Conservation (phyloP, 805 yeast genomes). For the Nakazawaea pomicola region DNA sequence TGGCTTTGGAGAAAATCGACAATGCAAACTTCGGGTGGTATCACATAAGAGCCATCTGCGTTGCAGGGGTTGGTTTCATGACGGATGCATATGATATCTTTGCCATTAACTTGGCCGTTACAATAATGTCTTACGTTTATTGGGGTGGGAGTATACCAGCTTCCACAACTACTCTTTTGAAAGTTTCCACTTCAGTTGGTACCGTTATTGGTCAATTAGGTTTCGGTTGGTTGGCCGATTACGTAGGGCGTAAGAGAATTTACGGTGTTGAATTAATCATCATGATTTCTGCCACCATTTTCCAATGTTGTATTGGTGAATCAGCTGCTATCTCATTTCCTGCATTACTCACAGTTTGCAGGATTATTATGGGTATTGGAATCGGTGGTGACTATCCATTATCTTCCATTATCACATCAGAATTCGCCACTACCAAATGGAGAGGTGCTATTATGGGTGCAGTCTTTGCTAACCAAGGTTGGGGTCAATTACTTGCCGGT, state of each 20-base stretch:
- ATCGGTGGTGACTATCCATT: slow-evolving; percentile 97
- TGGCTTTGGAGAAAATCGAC: slow-evolving; percentile 80
- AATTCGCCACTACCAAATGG: slow-evolving; percentile 91
- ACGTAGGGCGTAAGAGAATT: slow-evolving; percentile 78
- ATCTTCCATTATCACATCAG: slow-evolving; percentile 89
- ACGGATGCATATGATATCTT: slow-evolving; percentile 92
- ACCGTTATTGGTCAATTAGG: slow-evolving; percentile 88
- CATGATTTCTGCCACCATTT: slow-evolving; percentile 73
- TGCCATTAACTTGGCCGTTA: slow-evolving; percentile 76
- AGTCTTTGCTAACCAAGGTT: slow-evolving; percentile 94
- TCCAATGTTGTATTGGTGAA: slow-evolving; percentile 70
- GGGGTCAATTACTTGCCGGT: slow-evolving; percentile 91
- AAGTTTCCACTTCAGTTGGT: slow-evolving; percentile 90
- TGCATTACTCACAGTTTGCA: slow-evolving; percentile 70
- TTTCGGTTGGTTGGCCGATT: slow-evolving; percentile 80
- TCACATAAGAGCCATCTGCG: slow-evolving; percentile 73
- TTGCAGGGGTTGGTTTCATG: slow-evolving; percentile 92
- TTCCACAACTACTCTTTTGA: slow-evolving; percentile 70
- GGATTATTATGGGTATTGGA: slow-evolving; percentile 92
- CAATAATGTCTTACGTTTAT: slow-evolving; percentile 75
- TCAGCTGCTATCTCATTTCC: slow-evolving; percentile 70
- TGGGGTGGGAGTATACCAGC: slow-evolving; percentile 61
- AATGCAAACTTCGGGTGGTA: slow-evolving; percentile 78
- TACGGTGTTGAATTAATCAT: slow-evolving; percentile 84
- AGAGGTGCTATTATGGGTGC: slow-evolving; percentile 98